These are phyloP conservation scores for Hyphopichia homilentoma DNA, from an alignment of 805 yeast genomes.

Conservation along the genomic window DNA sequence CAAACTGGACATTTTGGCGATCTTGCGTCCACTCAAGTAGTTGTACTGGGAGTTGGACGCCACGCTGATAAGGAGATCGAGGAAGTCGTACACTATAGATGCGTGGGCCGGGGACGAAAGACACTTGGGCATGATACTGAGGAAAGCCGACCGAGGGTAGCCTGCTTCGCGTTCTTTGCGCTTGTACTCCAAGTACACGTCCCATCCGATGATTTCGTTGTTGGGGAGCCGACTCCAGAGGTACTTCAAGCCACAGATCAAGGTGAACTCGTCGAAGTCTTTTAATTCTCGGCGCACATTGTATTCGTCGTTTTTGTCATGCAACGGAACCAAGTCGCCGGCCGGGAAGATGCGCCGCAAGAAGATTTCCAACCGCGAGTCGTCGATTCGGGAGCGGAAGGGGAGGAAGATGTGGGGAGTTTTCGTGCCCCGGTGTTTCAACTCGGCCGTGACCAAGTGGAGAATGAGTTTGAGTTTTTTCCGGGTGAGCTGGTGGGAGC, in stretches of 20 bases:
- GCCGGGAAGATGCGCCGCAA: slow-evolving; percentile 56
- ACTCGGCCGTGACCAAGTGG: slow-evolving; percentile 66
- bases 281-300: slow-evolving; percentile 41
- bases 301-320: slow-evolving; percentile 25
- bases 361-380: slow-evolving; percentile 54
- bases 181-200: slow-evolving; percentile 68
- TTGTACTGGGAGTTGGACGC: slow-evolving; percentile 78
- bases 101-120: slow-evolving; percentile 83
- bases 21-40: slow-evolving; percentile 73
- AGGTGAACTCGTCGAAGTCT: slow-evolving; percentile 58
- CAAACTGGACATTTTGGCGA: slow-evolving; percentile 76
- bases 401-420: slow-evolving; percentile 76
- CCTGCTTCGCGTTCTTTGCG: slow-evolving; percentile 60
- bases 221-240: slow-evolving; percentile 85
- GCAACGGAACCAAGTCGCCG: slow-evolving; percentile 40
- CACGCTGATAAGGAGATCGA: slow-evolving; percentile 72
- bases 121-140: slow-evolving; percentile 81
- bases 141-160: slow-evolving; percentile 69
- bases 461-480: slow-evolving; percentile 64
- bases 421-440: slow-evolving; percentile 66
- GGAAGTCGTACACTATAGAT: slow-evolving; percentile 81
- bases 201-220: slow-evolving; percentile 82
- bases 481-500: slow-evolving; percentile 47
- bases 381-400: slow-evolving; percentile 67
- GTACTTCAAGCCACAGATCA: slow-evolving; percentile 73